Evolutionary conservation across 2,329 filamentous ascomycete species (phyloP), one percentile per base, ranked within the genome.

Genomic region (Neocucurbitaria cava): DNA sequence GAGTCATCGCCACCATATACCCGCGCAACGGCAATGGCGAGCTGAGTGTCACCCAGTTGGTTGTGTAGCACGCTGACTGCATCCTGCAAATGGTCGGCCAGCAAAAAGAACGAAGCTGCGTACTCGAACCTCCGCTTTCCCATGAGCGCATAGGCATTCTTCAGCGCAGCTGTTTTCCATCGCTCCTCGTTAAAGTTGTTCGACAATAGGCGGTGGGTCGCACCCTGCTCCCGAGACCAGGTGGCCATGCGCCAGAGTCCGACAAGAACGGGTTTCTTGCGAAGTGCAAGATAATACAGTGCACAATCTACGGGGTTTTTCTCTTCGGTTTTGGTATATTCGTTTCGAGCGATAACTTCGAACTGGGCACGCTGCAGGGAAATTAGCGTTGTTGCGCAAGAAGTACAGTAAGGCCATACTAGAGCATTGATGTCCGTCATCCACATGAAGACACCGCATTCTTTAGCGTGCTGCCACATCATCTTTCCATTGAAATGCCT

Each of bases 381-480:
- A 11, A 20, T 54, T 28, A 51, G 52, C 9, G 8, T 8, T 4
- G 8, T 6, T 8, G 6, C 15, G 21, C 5, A 18, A 5, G 3
- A 50, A 28, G 20, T 17, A 23, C 13, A 43, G 10, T 23, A n/a
- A 11, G 9, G 8, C 68, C 87, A 75, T 82, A 95, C 91, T 71
- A 98, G 79, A 20, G 92, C 87, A 49, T 83, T 85, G 17, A 82
- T 76, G 73, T 97, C 93, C 0, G 87, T 86, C 59, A 99, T 82
- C 94, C 95, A 99, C 87, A 97, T 94, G 70, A 96, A 97, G 50
- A 98, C 83, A 10, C 95, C 95, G 62, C 89, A 91, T 71, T 96
- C 89, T 42, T 89, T 84, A 1, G 94, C 95, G 65, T 93, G 85
- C 59, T 89, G 85, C 95, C 95, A 99, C 6, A 89, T 79, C 79